Conservation (phyloP, 768 basidiomycete species). For the Phlegmacium glaucopus region DNA sequence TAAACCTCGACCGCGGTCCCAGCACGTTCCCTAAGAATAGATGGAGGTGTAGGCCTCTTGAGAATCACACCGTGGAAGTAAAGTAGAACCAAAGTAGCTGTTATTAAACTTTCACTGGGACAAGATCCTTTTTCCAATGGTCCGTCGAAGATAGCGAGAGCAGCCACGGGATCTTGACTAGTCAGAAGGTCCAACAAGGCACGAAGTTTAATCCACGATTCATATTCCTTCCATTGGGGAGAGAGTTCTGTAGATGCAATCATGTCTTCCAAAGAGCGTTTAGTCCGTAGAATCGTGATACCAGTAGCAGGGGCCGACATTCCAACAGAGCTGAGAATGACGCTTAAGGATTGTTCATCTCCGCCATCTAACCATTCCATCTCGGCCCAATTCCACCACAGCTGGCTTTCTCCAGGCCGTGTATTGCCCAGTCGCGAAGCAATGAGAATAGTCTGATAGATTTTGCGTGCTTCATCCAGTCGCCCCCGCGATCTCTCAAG, state of each 20-base stretch:
- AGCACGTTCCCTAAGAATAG: conserved; percentile 53
- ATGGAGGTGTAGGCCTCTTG: conserved; percentile 55
- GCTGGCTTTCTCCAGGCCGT: conserved; percentile 33
- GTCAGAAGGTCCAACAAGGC: conserved; percentile 65
- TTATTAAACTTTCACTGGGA: conserved; percentile 52
- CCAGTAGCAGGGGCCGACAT: conserved; percentile 48
- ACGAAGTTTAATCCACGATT: conserved; percentile 63
- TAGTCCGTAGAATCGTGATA: conserved; percentile 58
- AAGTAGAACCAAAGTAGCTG: conserved; percentile 54
- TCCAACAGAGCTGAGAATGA: conserved; percentile 53
- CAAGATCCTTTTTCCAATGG: conserved; percentile 21
- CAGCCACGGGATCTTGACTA: conserved; percentile 34
- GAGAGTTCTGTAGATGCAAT: conserved; percentile 23
- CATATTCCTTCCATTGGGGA: conserved; percentile 49
- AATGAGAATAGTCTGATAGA: conserved; percentile 67
- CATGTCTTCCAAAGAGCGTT: conserved; percentile 58
- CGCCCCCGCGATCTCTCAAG: conserved; percentile 67
- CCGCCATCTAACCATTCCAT: conserved; percentile 72
- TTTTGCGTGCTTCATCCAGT: conserved; percentile 67
- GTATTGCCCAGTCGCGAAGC: conserved; percentile 36
- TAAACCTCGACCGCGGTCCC: conserved; percentile 53
- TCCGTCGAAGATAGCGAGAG: conserved; percentile 40
- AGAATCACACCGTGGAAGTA: conserved; percentile 56
- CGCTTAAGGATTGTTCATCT: conserved; percentile 44
- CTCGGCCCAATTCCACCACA: conserved; percentile 87